Percentiles rank a stretch among this genome's conserved stretches.
Evolutionary conservation across 2,329 filamentous ascomycete species (phyloP).

Genomic region (Didymella lethalis): DNA sequence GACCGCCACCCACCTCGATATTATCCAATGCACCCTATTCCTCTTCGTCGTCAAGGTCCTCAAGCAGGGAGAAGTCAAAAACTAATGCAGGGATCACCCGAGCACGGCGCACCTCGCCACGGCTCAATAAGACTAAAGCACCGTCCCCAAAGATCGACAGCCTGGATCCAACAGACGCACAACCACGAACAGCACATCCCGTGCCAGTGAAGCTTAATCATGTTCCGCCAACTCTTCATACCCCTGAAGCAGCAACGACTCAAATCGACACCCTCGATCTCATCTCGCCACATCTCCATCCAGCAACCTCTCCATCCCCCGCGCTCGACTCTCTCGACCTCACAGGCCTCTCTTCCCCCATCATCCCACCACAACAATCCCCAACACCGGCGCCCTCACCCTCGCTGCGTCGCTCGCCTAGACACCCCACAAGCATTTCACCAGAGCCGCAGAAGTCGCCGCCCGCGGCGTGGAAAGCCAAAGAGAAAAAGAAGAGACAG

Average conservation of each 20-base stretch:
- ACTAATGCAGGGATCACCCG: constrained; percentile 7
- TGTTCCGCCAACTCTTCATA: too few relatives aligned
- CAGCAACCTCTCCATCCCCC: constrained; percentile 16
- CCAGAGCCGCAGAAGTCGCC: constrained; percentile 21
- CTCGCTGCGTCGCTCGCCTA: constrained; percentile 33
- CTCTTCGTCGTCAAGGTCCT: constrained; percentile 21
- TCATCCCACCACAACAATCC: neutral
- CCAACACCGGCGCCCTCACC: neutral
- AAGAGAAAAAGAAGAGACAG: constrained; percentile 41
- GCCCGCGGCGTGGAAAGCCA: constrained; percentile 42
- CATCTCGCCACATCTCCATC: constrained; percentile 20
- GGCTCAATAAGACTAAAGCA: constrained; percentile 29
- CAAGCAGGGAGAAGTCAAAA: constrained; percentile 16
- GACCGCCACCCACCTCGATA: constrained; percentile 38
- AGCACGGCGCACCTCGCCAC: constrained; percentile 35
- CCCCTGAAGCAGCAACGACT: constrained; percentile 3
- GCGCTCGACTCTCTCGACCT: constrained; percentile 36
- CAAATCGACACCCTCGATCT: constrained; percentile 40
- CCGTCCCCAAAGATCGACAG: constrained; percentile 29
- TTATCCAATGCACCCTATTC: constrained; percentile 37
- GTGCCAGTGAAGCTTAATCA: too few relatives aligned
- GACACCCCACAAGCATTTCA: constrained; percentile 23
- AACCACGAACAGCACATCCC: neutral
- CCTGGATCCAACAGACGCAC: constrained; percentile 31
- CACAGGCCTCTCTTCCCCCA: constrained; percentile 30